These are phyloP conservation scores for Zymoseptoria pseudotritici DNA, from an alignment of 2,329 filamentous ascomycete genomes.

Conservation along the genomic window DNA sequence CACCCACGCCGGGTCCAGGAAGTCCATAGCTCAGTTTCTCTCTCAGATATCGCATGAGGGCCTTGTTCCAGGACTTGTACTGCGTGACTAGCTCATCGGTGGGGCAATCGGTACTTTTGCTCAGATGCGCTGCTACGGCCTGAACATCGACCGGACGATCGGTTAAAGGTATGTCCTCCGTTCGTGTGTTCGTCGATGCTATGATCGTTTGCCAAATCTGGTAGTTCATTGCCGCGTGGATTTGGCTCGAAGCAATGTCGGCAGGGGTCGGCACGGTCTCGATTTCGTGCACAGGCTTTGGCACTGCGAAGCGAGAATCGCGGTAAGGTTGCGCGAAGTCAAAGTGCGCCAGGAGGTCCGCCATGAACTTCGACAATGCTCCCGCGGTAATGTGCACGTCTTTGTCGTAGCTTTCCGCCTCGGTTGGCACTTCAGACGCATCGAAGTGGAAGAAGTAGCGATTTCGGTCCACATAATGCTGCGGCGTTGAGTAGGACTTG, in stretches of 20 bases:
- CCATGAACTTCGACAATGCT: conserved; percentile 1
- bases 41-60: conserved; percentile 50
- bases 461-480: conserved; percentile 50
- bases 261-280: background rate
- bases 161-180: conserved; percentile 10
- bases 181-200: conserved; percentile 1
- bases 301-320: conserved; percentile 1
- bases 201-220: conserved; percentile 5
- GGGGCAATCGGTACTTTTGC: background rate
- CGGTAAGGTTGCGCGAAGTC: conserved; percentile 8
- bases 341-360: conserved; percentile 3
- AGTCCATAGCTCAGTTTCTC: conserved; percentile 48
- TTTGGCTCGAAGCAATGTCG: background rate
- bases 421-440: conserved; percentile 7
- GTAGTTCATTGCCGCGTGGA: conserved; percentile 7
- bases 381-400: background rate
- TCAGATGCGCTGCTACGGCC: conserved; percentile 3
- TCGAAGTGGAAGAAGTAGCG: conserved; percentile 48
- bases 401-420: conserved; percentile 5
- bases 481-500: conserved; percentile 50
- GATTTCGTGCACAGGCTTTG: background rate
- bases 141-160: conserved; percentile 3
- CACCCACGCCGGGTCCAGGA: conserved; percentile 47
- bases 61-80: conserved; percentile 24
- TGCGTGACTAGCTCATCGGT: conserved; percentile 1